Evolutionary conservation across 225 moss, liverwort and hornwort genomes (phyloP).

Genomic region (Physcomitrellopsis africana): DNA sequence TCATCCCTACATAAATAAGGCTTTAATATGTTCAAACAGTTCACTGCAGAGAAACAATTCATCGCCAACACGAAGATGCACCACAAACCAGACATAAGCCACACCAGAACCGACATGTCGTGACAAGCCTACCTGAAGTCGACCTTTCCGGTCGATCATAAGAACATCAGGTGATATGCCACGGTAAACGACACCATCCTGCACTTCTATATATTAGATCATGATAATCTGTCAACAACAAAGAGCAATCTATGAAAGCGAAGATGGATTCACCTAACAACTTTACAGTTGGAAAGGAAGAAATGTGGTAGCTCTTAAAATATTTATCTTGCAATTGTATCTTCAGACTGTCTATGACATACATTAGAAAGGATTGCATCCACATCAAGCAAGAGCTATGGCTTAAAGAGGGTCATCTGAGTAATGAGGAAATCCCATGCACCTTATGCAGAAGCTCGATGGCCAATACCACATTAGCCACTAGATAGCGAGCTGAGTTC

Average conservation of each 20-base stretch:
- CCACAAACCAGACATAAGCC: not conserved
- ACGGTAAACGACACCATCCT: constrained; percentile 71
- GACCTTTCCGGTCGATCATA: constrained; percentile 66
- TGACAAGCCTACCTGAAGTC: constrained; percentile 46
- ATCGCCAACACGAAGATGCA: not conserved
- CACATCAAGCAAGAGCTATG: not conserved
- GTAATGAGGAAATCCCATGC: not conserved
- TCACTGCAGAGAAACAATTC: not conserved
- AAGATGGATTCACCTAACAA: not conserved
- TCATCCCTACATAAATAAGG: not conserved
- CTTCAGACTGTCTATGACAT: not conserved
- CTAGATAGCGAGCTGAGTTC: constrained; percentile 40
- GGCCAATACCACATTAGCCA: constrained; percentile 57
- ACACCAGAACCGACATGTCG: not conserved
- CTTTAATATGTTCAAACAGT: not conserved
- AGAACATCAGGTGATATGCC: constrained; percentile 70
- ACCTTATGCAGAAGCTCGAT: constrained; percentile 69
- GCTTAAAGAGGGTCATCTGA: too few relatives aligned
- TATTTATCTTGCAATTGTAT: too few relatives aligned
- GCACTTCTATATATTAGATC: constrained; percentile 2
- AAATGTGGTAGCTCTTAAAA: too few relatives aligned
- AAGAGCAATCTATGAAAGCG: not conserved
- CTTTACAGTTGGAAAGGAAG: too few relatives aligned
- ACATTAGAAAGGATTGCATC: not conserved
- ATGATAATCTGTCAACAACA: not conserved